Percentiles rank a stretch among this genome's conserved stretches.
phyloP scores from a whole-genome alignment of 352 stramenopile species.

The Globisporangium parvum region DNA sequence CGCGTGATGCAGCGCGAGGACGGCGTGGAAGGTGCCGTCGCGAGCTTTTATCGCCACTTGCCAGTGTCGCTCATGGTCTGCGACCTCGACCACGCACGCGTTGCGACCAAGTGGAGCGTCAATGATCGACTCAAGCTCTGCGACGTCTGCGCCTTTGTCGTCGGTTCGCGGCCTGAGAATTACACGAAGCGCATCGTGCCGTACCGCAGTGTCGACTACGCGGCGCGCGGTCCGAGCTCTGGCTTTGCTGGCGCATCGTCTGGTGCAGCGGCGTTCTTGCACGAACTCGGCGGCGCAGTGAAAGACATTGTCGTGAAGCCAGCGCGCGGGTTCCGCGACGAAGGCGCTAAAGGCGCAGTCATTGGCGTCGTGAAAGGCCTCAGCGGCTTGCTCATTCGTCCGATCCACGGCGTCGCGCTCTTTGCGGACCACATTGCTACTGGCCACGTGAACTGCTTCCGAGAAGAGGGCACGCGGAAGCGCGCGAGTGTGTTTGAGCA shows the following conservation, averaged over 20 bases:
- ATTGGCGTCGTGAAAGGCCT: slow-evolving; percentile 41
- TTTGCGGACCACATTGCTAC: slow-evolving; percentile 46
- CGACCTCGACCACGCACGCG: slow-evolving; percentile 26
- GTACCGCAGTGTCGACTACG: slow-evolving; percentile 61
- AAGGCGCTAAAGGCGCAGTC: slow-evolving; percentile 40
- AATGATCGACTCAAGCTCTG: slow-evolving; percentile 51
- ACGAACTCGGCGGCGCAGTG: slow-evolving; percentile 38
- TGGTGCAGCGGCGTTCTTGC: slow-evolving; percentile 37
- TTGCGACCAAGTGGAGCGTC: slow-evolving; percentile 53
- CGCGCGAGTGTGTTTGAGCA: slow-evolving; percentile 28
- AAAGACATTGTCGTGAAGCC: slow-evolving; percentile 49
- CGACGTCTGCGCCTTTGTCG: slow-evolving; percentile 45
- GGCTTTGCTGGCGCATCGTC: slow-evolving; percentile 34
- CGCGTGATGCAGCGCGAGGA: slow-evolving; percentile 83
- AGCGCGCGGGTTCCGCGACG: slow-evolving; percentile 32
- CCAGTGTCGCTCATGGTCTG: slow-evolving; percentile 88
- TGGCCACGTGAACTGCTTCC: slow-evolving; percentile 23
- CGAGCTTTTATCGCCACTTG: slow-evolving; percentile 82
- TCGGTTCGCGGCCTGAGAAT: slow-evolving; percentile 18
- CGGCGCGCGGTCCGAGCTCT: slow-evolving; percentile 45
- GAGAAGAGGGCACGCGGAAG: slow-evolving; percentile 1
- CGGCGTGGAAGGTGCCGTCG: slow-evolving; percentile 78
- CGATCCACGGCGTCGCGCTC: slow-evolving; percentile 35
- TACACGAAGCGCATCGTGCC: slow-evolving; percentile 38
- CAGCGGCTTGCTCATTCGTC: slow-evolving; percentile 31